Evolutionary conservation across 192 early-diverging fungal species (phyloP).

Genomic region (Podila epigama): DNA sequence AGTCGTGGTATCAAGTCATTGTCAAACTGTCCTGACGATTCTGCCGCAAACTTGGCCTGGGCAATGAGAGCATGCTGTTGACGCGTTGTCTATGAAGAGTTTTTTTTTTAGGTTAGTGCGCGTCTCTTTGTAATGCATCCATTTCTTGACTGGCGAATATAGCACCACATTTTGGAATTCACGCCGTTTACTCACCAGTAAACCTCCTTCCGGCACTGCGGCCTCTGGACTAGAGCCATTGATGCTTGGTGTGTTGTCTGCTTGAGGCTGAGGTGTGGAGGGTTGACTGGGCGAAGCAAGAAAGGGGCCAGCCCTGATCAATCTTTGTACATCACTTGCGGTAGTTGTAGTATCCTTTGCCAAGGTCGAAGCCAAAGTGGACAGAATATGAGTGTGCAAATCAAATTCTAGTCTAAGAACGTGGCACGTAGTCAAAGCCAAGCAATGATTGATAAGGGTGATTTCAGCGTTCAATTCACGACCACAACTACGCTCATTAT

Average conservation of each 20-base stretch:
- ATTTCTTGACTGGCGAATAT: too few species aligned
- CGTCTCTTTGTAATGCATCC: too few species aligned
- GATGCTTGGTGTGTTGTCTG: background rate
- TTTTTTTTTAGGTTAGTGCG: too few species aligned
- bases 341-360: conserved; percentile 55
- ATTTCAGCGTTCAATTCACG: too few species aligned
- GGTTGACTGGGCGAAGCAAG: conserved; percentile 30
- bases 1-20: conserved; percentile 38
- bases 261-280: conserved; percentile 13
- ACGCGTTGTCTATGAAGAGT: conserved; percentile 49
- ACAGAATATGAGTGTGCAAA: conserved; percentile 60
- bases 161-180: too few species aligned
- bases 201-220: conserved; percentile 24
- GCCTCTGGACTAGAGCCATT: conserved; percentile 8
- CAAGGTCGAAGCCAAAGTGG: conserved; percentile 56
- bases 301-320: conserved; percentile 51
- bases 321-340: conserved; percentile 49
- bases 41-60: conserved; percentile 41
- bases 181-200: conserved; percentile 11
- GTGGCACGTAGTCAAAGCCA: background rate
- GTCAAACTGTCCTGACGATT: conserved; percentile 44
- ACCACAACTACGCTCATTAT: background rate
- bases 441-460: background rate
- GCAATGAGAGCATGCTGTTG: conserved; percentile 44
- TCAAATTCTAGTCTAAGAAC: conserved; percentile 56